Conservation (phyloP, 192 early-diverging fungal species). For the Linnemannia elongata region DNA sequence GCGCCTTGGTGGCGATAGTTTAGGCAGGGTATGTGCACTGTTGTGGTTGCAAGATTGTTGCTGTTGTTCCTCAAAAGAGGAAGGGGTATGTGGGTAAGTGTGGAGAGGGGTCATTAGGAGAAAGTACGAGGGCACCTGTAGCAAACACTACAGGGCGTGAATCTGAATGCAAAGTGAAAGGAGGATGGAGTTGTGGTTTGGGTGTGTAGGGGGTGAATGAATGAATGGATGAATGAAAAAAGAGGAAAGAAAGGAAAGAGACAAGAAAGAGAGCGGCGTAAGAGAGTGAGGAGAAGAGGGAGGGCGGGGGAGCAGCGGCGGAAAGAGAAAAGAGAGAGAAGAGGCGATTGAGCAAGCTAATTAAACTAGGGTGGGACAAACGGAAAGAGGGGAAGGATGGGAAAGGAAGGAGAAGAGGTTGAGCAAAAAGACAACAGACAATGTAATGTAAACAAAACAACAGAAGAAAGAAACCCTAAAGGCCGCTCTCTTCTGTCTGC, state of each 20-base stretch:
- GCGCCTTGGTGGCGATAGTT: background rate
- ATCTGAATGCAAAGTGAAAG: background rate
- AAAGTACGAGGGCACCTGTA: background rate
- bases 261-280: background rate
- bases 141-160: background rate
- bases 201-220: background rate
- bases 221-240: background rate
- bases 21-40: background rate
- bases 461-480: too few relatives aligned
- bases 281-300: background rate
- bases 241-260: background rate
- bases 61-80: background rate
- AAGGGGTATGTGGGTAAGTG: background rate
- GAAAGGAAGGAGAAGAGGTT: background rate
- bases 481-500: too few relatives aligned
- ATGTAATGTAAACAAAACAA: too few relatives aligned
- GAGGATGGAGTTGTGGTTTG: background rate
- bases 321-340: background rate
- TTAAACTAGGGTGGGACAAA: background rate
- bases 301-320: background rate
- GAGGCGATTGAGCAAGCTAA: background rate
- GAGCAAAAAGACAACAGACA: background rate
- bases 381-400: background rate
- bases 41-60: background rate
- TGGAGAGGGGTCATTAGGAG: background rate